Base-by-base conservation (phyloP, 2,329 filamentous ascomycete species). In the Verticillium nonalfalfae region DNA sequence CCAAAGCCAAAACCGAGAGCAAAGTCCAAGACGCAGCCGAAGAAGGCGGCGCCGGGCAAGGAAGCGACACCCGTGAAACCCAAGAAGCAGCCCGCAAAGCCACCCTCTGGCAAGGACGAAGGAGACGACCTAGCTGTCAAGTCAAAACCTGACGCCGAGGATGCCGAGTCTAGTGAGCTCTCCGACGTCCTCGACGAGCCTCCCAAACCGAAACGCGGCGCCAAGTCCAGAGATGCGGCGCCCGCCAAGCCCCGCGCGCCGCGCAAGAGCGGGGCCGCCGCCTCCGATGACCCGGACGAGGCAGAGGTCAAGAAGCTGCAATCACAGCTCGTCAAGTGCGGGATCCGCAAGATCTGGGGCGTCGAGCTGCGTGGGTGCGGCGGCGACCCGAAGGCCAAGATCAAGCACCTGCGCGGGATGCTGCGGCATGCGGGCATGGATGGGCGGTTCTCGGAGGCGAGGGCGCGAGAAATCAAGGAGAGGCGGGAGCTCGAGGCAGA, bases 321-420 rank as follows among this genome's bases (percentile, higher is more conserved):
- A 76, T 85, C 87, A 9, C 92, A 94, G 74, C 83, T 99, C 7
- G 77, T 89, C 56, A 97, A 97, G 75, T 99, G 94, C 70, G 94
- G 94, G 35, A 86, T 97, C 60, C 89, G 92, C 59, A 98, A 97
- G 72, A 85, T 97, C 64, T 99, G 95, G 94, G 85, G 84, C 58
- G 87, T 89, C 65, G 92, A 97, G 74, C 82, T 99, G 34, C 91
- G 91, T 72, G 80, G 86, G 60, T 93, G 85, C 68, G 83, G 82
- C 1, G 84, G 88, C 60, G 90, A 93, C 31, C 72, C 83, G 4
- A 89, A 87, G 63, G 91, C 86, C 58, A 97, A 97, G 79, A 91
- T 97, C 64, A 82, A 81, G 59, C 91, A 97, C 71, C 81, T 99
- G 7, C 91, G 86, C 71, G 78, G 78, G 11, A 89, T 96, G 88